Evolutionary conservation across 768 basidiomycete genomes (phyloP), one percentile per base, ranked within the genome.

Genomic region (Nevesoporus exiguus): DNA sequence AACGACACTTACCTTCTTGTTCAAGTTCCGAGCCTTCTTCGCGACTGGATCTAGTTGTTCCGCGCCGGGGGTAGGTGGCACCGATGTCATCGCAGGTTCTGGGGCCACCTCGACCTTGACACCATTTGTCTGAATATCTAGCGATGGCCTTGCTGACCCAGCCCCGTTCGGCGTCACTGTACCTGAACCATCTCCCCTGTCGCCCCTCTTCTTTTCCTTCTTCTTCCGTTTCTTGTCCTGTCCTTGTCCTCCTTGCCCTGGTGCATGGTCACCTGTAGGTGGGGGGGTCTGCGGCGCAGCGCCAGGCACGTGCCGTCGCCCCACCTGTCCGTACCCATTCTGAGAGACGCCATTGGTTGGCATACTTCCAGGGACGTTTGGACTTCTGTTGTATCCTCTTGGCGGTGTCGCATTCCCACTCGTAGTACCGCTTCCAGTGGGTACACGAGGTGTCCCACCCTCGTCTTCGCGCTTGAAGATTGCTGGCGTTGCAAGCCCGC

Each of bases 391-490:
- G 61, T 83, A 82, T 41, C 73, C 74, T 51, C 86, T 74, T 29
- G 83, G 81, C 4, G 88, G 87, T 13, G 87, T 88, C 31, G 80
- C 76, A 19, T 72, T 77, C 9, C 84, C 84, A 53, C 71, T 80
- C n/a, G 62, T 58, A 2, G 57, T 47, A 8, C 56, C 56, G 24
- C 70, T 74, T n/a, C 67, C 67, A 7, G 73, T 74, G 50, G 79
- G 78, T n/a, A 76, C 66, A 17, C 73, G 75, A 8, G 84, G 77
- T 3, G 76, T 73, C 2, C 87, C 90, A 36, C 90, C 90, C 64
- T 96, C 93, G 58, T 97, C 96, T 67, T 94, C 92, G 17, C 95
- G 82, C 72, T 90, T 93, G 76, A 87, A 98, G 33, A 90, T 89
- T 3, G 85, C 78, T 1, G 95, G 93, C 1, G 95, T 94, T 42